Base-by-base conservation (phyloP, 2,329 filamentous ascomycete species). In the Penicillium hordei region DNA sequence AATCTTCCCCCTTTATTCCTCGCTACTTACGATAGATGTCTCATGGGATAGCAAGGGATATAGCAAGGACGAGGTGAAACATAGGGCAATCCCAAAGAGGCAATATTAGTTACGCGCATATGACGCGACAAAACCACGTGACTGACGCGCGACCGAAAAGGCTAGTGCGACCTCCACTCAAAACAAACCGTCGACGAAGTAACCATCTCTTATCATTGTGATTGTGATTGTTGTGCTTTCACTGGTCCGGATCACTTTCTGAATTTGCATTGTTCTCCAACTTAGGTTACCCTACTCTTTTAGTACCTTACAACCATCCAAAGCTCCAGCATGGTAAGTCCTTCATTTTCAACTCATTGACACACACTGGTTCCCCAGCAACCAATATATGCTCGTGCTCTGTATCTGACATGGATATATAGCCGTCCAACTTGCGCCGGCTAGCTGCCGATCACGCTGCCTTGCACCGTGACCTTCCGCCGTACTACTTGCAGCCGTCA, bases 371-470 rank as follows among this genome's bases (percentile, higher is more conserved):
- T 53, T 53, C 13, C 49, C 40, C 36, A 57, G 49, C 50, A 43
- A 57, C 52, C 46, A 12, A n/a, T 52, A 17, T 56, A 51, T n/a
- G 19, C 42, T 33, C 36, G 33, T 45, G 49, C 17, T 36, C 29
- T 40, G n/a, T 48, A 48, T 43, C 57, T 62, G 49, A 64, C 55
- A 55, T 50, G 42, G n/a, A 23, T 27, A 34, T 46, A 23, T 40
- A 76, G 75, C 65, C 67, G 54, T 73, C 72, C n/a, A 70, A 69
- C 45, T 55, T 87, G 45, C 83, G 84, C 56, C 83, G 85, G 59
- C 80, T 88, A 40, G 83, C 83, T 29, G 78, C 80, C 60, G 85
- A 88, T 70, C 84, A 86, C 69, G 79, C 80, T 60, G 79, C 79
- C 19, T 76, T 88, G 13, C 82, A 84, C 64, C 80, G 77, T 57